These are phyloP conservation scores for Colletotrichum tropicale DNA, from an alignment of 2,329 filamentous ascomycete genomes.

Conservation along the genomic window DNA sequence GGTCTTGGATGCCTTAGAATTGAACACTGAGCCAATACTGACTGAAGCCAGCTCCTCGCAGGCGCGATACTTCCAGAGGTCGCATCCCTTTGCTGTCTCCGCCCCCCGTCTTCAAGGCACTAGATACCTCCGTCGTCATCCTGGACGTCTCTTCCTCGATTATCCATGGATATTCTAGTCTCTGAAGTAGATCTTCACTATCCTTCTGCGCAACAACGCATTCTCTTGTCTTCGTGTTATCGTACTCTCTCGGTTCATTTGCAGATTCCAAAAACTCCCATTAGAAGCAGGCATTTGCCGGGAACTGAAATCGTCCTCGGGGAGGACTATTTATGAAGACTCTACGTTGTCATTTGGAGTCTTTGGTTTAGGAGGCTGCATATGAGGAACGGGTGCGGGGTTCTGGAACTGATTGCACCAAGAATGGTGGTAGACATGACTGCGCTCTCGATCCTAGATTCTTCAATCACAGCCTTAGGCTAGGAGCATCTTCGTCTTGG, in stretches of 20 bases:
- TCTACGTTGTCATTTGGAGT: accelerated
- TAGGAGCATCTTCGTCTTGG: neutral
- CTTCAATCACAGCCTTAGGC: accelerated
- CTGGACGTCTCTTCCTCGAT: neutral
- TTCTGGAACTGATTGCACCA: neutral
- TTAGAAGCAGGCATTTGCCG: too few relatives aligned
- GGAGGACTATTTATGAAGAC: neutral
- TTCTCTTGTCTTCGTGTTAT: too few relatives aligned
- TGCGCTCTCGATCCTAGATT: neutral
- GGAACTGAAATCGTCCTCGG: too few relatives aligned
- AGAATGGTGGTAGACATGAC: neutral
- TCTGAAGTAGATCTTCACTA: too few relatives aligned
- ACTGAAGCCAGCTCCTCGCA: neutral
- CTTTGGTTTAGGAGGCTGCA: neutral
- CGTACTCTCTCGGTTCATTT: accelerated
- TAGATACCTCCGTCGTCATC: neutral
- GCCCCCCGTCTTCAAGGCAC: neutral
- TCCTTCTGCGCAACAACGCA: too few relatives aligned
- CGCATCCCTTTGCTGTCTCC: neutral
- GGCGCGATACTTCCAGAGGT: neutral
- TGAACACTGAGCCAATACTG: too few relatives aligned
- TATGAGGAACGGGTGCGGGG: accelerated
- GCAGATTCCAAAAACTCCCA: too few relatives aligned
- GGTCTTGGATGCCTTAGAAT: too few relatives aligned
- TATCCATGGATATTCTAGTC: too few relatives aligned